Percentiles rank a stretch among this genome's conserved stretches.
phyloP scores from a whole-genome alignment of 2,329 filamentous ascomycete genomes.

The Sclerotinia glacialis region DNA sequence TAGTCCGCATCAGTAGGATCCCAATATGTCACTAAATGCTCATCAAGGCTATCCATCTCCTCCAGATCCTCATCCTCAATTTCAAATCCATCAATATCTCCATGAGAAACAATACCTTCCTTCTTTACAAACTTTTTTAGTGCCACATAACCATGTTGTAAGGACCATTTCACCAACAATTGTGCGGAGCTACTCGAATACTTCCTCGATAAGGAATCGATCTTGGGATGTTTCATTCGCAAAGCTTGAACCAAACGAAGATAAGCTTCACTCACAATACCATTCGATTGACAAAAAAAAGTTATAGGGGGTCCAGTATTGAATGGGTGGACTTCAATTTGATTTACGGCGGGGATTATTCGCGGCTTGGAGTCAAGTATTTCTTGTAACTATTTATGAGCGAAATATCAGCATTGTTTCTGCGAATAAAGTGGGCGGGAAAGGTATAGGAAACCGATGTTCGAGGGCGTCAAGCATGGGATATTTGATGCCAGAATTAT shows the following conservation, averaged over 20 bases:
- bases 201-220: constrained; percentile 61
- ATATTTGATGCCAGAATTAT: constrained; percentile 66
- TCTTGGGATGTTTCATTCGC: constrained; percentile 64
- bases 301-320: constrained; percentile 69
- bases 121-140: constrained; percentile 66
- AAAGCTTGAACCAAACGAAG: constrained; percentile 71
- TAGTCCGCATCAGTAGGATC: constrained; percentile 46
- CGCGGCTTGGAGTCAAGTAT: constrained; percentile 43
- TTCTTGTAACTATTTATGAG: constrained; percentile 33
- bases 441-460: not conserved
- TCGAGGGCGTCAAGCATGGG: too few species aligned
- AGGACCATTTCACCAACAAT: constrained; percentile 71
- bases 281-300: constrained; percentile 61
- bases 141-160: constrained; percentile 71
- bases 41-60: constrained; percentile 62
- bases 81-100: constrained; percentile 56
- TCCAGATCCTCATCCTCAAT: constrained; percentile 64
- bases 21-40: constrained; percentile 71
- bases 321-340: constrained; percentile 81
- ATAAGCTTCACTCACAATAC: constrained; percentile 74
- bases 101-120: constrained; percentile 64
- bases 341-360: constrained; percentile 68
- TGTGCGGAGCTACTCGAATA: constrained; percentile 71
- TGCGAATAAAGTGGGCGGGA: not conserved
- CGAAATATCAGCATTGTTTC: not conserved